Conservation (phyloP, 169 alveolate genomes). For the Plasmodium chabaudi region DNA sequence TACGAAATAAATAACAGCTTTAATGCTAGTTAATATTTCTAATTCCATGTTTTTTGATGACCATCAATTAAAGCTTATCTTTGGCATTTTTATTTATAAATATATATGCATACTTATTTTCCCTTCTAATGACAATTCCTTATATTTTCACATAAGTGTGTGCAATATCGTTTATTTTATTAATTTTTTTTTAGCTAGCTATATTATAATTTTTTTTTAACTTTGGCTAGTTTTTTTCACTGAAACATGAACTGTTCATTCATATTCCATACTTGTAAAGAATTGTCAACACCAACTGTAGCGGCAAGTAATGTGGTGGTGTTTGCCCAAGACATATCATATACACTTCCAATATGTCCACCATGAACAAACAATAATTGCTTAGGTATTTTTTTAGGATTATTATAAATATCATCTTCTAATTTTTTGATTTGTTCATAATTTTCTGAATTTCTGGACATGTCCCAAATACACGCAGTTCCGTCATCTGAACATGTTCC, state of each 20-base stretch:
- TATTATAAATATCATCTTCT: slow-evolving; percentile 67
- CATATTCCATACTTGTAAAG: slow-evolving; percentile 70
- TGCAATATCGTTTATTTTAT: background rate
- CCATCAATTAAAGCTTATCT: no score
- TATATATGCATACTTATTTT: background rate
- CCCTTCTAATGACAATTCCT: background rate
- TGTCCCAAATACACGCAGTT: slow-evolving; percentile 83
- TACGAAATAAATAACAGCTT: no score
- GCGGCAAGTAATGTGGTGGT: slow-evolving; percentile 44
- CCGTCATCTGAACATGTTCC: slow-evolving; percentile 84
- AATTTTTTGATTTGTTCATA: slow-evolving; percentile 27
- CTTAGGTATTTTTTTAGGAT: slow-evolving; percentile 70
- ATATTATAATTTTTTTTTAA: background rate
- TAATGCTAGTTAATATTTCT: no score
- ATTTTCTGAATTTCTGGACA: slow-evolving; percentile 40
- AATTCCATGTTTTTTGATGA: no score
- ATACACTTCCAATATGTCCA: slow-evolving; percentile 83
- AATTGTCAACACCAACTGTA: slow-evolving; percentile 67
- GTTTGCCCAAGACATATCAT: slow-evolving; percentile 83
- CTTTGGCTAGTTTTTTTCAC: background rate
- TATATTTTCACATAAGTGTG: no score
- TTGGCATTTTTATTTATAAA: background rate
- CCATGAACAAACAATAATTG: slow-evolving; percentile 82
- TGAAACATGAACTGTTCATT: slow-evolving; percentile 69
- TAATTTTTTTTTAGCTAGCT: slow-evolving; percentile 9